Evolutionary conservation across 257 asterid species (phyloP).

Genomic region (Gentiana macrophylla): DNA sequence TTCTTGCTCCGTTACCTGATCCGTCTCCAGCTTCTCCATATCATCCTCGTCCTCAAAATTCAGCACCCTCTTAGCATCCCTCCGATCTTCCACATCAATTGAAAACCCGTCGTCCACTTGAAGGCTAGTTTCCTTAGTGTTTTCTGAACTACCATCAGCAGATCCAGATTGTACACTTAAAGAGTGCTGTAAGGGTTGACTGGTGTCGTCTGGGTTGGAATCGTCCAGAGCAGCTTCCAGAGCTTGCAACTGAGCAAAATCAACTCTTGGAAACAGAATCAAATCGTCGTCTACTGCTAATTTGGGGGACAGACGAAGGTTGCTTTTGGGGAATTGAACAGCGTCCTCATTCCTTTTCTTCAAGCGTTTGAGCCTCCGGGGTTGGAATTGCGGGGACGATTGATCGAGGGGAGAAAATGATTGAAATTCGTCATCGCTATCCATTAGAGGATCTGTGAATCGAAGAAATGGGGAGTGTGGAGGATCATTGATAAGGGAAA

Average conservation of each 20-base stretch:
- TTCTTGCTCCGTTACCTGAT: slow-evolving; percentile 16
- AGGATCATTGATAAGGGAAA: neutral
- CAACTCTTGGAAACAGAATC: slow-evolving; percentile 20
- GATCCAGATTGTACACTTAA: slow-evolving; percentile 18
- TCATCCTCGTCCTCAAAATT: slow-evolving; percentile 8
- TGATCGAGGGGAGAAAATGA: slow-evolving; percentile 24
- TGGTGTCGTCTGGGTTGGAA: slow-evolving; percentile 19
- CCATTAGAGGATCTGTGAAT: slow-evolving; percentile 28
- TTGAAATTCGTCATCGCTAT: slow-evolving; percentile 63
- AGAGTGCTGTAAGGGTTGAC: slow-evolving; percentile 19
- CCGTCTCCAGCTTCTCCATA: slow-evolving; percentile 9
- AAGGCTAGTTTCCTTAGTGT: neutral
- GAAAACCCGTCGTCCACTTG: neutral
- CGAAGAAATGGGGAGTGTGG: neutral
- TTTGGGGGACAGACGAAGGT: slow-evolving; percentile 3
- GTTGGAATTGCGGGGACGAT: slow-evolving; percentile 30
- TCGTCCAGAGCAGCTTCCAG: slow-evolving; percentile 14
- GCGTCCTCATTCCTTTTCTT: slow-evolving; percentile 34
- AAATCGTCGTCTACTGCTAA: slow-evolving; percentile 9
- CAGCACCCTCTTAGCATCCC: slow-evolving; percentile 40
- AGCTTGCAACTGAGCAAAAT: slow-evolving; percentile 24
- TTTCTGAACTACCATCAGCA: slow-evolving; percentile 10
- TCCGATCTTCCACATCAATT: slow-evolving; percentile 7
- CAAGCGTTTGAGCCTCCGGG: slow-evolving; percentile 62
- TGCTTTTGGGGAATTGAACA: slow-evolving; percentile 8